Evolutionary conservation across 106 monocot genomes (phyloP), one percentile per base, ranked within the genome.

Genomic region (Amphibolis antarctica): DNA sequence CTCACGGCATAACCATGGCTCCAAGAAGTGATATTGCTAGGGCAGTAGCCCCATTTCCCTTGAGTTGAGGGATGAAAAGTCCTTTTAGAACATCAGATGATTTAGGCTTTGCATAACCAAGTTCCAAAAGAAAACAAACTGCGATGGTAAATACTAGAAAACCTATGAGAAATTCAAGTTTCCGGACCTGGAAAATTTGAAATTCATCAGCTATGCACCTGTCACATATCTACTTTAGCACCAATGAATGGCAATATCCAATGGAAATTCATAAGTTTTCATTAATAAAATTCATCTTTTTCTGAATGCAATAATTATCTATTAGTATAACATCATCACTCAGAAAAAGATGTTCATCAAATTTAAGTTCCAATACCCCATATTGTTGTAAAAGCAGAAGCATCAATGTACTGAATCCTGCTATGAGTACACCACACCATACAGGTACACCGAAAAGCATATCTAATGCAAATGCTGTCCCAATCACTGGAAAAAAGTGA

Each of bases 1-100:
- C 93, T 72, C 83, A 94, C 89, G 93, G 93, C 93, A 94, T 94
- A 79, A 94, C 93, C 93, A 94, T 89, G 29, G 93, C 93, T 65
- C 93, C 93, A 70, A 94, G 86, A 24, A 94, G 74, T 20, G 93
- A 89, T 25, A 94, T 94, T 65, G 93, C 93, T 63, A 94, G 76
- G 10, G 78, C 93, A 51, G 89, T 94, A 65, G 89, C 89, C 30
- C 93, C 93, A 81, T 77, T 80, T 83, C 93, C 93, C 65, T 86
- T 94, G 18, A 94, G 89, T 68, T 85, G 78, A 31, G 93, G 93
- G 43, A 94, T 77, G 81, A 94, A 89, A 63, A 94, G 71, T 36
- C 93, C 93, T 31, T 75, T 78, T 28, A 86, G 1, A 70, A 94
- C 81, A 67, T 89, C 89, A 50, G 83, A 69, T 63, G 79, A 0